Conservation (phyloP, 768 basidiomycete species). For the Boletus rubroflammeus region DNA sequence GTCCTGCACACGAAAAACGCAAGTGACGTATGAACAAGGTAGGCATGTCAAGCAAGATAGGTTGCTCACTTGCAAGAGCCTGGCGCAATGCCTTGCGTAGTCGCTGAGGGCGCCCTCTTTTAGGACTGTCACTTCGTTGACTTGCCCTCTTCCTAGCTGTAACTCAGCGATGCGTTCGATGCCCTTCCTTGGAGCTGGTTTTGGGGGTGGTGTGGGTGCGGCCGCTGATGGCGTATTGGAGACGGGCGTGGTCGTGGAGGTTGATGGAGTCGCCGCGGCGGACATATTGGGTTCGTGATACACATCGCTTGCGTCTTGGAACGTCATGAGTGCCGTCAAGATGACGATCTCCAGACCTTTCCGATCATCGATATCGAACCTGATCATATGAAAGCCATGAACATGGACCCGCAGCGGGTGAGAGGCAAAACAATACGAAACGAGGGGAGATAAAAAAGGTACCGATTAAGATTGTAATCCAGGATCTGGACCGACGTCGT, state of each 20-base stretch:
- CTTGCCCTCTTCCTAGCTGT: slow-evolving; percentile 62
- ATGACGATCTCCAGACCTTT: slow-evolving; percentile 85
- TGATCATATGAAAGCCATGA: slow-evolving; percentile 22
- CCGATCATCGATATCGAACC: slow-evolving; percentile 81
- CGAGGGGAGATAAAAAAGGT: not conserved
- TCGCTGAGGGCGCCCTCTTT: slow-evolving; percentile 62
- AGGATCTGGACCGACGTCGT: slow-evolving; percentile 69
- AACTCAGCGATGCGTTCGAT: slow-evolving; percentile 69
- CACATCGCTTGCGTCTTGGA: slow-evolving; percentile 65
- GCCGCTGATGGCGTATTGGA: slow-evolving; percentile 3
- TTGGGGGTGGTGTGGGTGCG: slow-evolving; percentile 49
- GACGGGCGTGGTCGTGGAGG: not conserved
- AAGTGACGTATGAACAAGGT: not conserved
- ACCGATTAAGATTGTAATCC: slow-evolving; percentile 84
- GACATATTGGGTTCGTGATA: slow-evolving; percentile 39
- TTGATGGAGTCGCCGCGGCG: slow-evolving; percentile 4
- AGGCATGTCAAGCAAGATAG: too few relatives aligned
- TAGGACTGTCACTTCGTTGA: slow-evolving; percentile 70
- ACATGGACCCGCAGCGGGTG: too few relatives aligned
- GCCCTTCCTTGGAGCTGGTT: slow-evolving; percentile 61
- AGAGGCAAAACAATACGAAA: not conserved
- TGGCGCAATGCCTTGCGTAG: slow-evolving; percentile 66
- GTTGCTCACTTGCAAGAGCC: slow-evolving; percentile 52
- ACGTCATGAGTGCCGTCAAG: slow-evolving; percentile 70
- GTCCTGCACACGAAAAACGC: slow-evolving; percentile 42